Conservation (phyloP, 148 eudicot species). For the Hydrangea macrophylla region DNA sequence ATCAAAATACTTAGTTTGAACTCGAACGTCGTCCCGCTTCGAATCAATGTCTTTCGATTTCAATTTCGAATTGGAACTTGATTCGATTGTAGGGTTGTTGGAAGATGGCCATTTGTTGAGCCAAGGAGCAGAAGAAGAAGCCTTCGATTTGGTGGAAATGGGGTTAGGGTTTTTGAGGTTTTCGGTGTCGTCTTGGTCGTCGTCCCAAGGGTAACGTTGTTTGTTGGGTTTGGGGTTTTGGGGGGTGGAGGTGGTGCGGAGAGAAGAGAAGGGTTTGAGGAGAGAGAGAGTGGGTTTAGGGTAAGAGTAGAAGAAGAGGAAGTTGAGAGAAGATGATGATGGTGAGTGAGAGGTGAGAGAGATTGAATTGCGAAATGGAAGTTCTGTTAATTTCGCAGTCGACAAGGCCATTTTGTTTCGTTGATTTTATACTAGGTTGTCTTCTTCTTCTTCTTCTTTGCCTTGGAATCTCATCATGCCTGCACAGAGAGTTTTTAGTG, state of each 20-base stretch:
- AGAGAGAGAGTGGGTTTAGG: constrained; percentile 32
- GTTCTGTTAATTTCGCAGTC: constrained; percentile 38
- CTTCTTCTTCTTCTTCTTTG: neutral
- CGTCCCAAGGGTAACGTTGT: constrained; percentile 12
- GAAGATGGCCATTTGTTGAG: constrained; percentile 59
- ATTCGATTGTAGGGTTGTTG: constrained; percentile 21
- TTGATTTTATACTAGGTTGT: neutral
- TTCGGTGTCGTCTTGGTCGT: constrained; percentile 10
- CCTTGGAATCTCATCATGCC: neutral
- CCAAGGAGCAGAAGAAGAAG: constrained; percentile 57
- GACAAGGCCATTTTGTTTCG: constrained; percentile 35
- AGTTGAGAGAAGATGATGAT: constrained; percentile 19
- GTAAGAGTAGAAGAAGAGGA: constrained; percentile 28
- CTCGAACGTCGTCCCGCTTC: neutral
- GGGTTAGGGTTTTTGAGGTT: constrained; percentile 36
- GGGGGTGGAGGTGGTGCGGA: constrained; percentile 23
- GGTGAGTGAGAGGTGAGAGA: constrained; percentile 25
- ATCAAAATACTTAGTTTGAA: constrained; percentile 7
- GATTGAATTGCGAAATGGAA: constrained; percentile 30
- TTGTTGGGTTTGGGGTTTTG: neutral
- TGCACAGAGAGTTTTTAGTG: no score
- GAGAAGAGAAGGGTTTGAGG: constrained; percentile 42
- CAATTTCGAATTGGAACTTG: no score
- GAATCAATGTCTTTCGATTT: neutral
- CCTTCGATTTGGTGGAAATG: constrained; percentile 19